A percentile compares a stretch with the other conserved stretches of the same genome.
phyloP scores from a whole-genome alignment of 768 basidiomycete species.

The Calvatia gigantea region DNA sequence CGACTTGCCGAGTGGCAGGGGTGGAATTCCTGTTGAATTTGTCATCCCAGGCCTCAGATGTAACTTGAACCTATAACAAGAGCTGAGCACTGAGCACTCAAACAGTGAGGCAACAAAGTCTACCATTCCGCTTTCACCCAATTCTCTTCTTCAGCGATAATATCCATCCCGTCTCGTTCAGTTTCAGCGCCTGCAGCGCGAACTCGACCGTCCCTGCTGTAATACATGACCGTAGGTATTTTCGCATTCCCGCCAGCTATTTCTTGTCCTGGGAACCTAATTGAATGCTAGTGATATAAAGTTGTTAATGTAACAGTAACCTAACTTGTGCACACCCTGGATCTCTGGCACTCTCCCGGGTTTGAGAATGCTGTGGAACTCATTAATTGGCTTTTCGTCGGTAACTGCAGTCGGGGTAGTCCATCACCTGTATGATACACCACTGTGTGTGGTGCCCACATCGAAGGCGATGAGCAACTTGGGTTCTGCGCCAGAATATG shows the following conservation, averaged over 20 bases:
- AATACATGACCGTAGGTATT: constrained; percentile 43
- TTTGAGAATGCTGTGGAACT: background rate
- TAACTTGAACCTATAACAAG: constrained; percentile 30
- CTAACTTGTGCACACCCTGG: background rate
- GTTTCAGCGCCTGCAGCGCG: constrained; percentile 43
- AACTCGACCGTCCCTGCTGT: constrained; percentile 32
- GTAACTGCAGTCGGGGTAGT: no score
- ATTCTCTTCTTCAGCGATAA: constrained; percentile 35
- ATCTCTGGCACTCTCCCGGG: background rate
- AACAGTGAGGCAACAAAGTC: background rate
- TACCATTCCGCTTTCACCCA: constrained; percentile 46
- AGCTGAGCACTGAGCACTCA: background rate
- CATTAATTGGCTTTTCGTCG: background rate
- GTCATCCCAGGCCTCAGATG: constrained; percentile 24
- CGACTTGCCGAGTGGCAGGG: constrained; percentile 39
- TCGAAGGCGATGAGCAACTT: constrained; percentile 1
- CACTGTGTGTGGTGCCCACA: constrained; percentile 1
- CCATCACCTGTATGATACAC: constrained; percentile 1
- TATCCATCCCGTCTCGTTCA: constrained; percentile 28
- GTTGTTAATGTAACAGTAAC: background rate
- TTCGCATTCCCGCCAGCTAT: constrained; percentile 36
- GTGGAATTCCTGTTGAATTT: constrained; percentile 20
- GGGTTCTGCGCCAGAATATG: background rate
- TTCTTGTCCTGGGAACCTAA: constrained; percentile 39
- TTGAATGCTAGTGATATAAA: background rate